These are phyloP conservation scores for Penicillium concentricum DNA, from an alignment of 2,329 filamentous ascomycete species.

Conservation along the genomic window DNA sequence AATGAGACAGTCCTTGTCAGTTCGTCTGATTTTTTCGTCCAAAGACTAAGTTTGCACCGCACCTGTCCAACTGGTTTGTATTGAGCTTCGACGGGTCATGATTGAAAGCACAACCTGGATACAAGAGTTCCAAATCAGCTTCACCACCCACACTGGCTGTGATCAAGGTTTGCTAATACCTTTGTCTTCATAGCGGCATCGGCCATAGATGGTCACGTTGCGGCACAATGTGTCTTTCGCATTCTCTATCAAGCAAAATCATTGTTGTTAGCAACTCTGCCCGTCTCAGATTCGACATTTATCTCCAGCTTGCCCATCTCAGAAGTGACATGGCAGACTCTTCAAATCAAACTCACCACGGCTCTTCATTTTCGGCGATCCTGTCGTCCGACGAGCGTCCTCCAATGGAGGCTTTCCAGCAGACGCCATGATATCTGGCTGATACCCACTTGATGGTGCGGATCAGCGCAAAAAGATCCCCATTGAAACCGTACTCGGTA, in stretches of 20 bases:
- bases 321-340: background rate
- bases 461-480: constrained; percentile 39
- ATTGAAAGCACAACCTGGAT: constrained; percentile 73
- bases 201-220: constrained; percentile 89
- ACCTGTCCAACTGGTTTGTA: constrained; percentile 43
- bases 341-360: constrained; percentile 42
- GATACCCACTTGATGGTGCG: constrained; percentile 32
- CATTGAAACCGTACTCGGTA: constrained; percentile 39
- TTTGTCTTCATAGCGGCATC: constrained; percentile 88
- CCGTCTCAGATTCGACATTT: background rate
- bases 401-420: constrained; percentile 44
- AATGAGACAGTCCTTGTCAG: constrained; percentile 19
- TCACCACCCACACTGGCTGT: background rate
- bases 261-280: constrained; percentile 10
- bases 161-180: constrained; percentile 45
- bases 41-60: constrained; percentile 8
- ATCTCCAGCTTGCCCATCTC: constrained; percentile 7
- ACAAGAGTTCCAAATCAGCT: constrained; percentile 13
- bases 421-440: constrained; percentile 43
- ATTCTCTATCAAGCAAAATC: constrained; percentile 55
- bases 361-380: constrained; percentile 50
- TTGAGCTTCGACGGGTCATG: constrained; percentile 71
- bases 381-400: constrained; percentile 45
- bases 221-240: constrained; percentile 85
- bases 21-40: background rate